Conservation (phyloP, 768 basidiomycete genomes). For the Myochromella boudieri region DNA sequence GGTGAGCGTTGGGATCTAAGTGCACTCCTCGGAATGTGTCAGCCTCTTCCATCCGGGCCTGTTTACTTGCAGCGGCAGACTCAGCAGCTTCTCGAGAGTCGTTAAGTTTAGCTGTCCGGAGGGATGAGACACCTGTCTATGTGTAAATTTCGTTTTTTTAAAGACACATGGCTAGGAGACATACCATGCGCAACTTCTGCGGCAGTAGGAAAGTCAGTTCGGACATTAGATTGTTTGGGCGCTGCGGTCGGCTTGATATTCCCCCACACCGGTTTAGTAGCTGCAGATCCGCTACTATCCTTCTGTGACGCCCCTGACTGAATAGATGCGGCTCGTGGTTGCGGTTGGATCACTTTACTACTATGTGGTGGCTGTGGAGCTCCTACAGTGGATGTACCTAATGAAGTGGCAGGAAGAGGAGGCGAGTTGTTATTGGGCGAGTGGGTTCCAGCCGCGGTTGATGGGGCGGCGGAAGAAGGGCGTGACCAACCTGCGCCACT, state of each 20-base stretch:
- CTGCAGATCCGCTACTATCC: slow-evolving; percentile 26
- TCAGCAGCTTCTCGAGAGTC: slow-evolving; percentile 51
- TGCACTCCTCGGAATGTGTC: slow-evolving; percentile 95
- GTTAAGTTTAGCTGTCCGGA: slow-evolving; percentile 34
- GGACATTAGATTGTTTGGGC: slow-evolving; percentile 39
- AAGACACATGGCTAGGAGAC: slow-evolving; percentile 21
- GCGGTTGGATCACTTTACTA: slow-evolving; percentile 70
- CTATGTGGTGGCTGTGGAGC: slow-evolving; percentile 54
- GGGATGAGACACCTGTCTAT: slow-evolving; percentile 28
- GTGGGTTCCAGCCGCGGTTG: slow-evolving; percentile 38
- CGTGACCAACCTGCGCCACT: slow-evolving; percentile 77
- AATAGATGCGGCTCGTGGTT: slow-evolving; percentile 44
- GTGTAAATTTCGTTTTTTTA: slow-evolving; percentile 7
- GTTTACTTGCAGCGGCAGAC: slow-evolving; percentile 52
- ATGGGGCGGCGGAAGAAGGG: slow-evolving; percentile 70
- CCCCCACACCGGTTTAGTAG: slow-evolving; percentile 71
- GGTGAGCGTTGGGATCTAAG: slow-evolving; percentile 89
- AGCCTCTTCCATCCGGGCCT: slow-evolving; percentile 74
- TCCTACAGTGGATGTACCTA: slow-evolving; percentile 26
- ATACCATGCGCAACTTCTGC: slow-evolving; percentile 89
- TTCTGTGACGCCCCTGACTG: slow-evolving; percentile 29
- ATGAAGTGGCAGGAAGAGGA: slow-evolving; percentile 33
- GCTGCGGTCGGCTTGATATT: slow-evolving; percentile 47
- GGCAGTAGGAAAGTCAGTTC: slow-evolving; percentile 91
- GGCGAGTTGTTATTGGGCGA: slow-evolving; percentile 48